Conservation (phyloP, 331 rosid genomes). For the Ulmus americana region DNA sequence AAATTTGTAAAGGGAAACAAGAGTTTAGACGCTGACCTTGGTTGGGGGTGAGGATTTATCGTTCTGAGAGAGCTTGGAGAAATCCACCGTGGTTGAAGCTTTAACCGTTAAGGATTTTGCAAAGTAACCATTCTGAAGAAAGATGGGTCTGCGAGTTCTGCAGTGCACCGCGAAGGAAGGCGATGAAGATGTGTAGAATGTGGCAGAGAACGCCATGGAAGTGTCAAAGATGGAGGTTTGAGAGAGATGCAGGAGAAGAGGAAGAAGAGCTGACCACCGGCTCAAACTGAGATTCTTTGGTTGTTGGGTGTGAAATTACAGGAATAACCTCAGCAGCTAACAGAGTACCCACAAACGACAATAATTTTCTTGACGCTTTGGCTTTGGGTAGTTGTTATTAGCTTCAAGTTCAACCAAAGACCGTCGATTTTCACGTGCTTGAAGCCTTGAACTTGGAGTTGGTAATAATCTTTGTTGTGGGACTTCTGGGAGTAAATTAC, state of each 20-base stretch:
- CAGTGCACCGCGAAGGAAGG: constrained; percentile 29
- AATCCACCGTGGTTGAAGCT: constrained; percentile 70
- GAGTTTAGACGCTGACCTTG: constrained; percentile 36
- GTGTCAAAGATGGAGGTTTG: constrained; percentile 12
- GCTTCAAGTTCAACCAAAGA: too few relatives aligned
- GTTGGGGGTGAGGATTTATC: constrained; percentile 43
- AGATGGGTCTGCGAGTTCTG: constrained; percentile 40
- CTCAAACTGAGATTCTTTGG: constrained; percentile 5
- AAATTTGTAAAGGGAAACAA: background rate
- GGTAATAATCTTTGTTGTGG: too few relatives aligned
- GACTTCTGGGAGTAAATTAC: too few relatives aligned
- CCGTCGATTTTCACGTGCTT: too few relatives aligned
- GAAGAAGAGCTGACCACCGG: constrained; percentile 16
- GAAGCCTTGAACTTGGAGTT: too few relatives aligned
- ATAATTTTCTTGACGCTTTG: background rate
- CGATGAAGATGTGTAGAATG: constrained; percentile 44
- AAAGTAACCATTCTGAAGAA: constrained; percentile 25
- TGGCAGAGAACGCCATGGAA: constrained; percentile 61
- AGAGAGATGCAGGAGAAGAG: too few relatives aligned
- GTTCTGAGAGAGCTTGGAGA: constrained; percentile 52
- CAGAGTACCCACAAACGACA: background rate
- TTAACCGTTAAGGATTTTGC: constrained; percentile 40
- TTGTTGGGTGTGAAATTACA: too few relatives aligned
- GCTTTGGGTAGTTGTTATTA: background rate
- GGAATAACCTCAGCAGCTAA: background rate